phyloP scores from a whole-genome alignment of 768 basidiomycete species.

The Podaxis sp. region DNA sequence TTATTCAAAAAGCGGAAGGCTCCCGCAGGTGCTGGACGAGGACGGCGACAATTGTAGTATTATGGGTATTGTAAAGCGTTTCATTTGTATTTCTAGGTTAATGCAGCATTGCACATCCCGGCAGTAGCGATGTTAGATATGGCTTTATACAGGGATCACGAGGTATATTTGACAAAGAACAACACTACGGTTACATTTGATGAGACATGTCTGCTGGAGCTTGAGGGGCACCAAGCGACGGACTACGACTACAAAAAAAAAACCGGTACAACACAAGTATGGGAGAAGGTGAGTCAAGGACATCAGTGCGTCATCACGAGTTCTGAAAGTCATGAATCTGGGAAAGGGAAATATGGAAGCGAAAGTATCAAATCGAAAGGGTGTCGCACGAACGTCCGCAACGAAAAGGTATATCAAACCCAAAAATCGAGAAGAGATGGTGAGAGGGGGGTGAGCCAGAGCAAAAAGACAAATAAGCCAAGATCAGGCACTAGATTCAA shows the following conservation, averaged over 20 bases:
- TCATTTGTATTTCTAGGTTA: neutral
- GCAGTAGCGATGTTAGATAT: too few species aligned
- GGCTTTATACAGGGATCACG: neutral
- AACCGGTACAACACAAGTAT: neutral
- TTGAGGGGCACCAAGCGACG: neutral
- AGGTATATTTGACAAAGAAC: neutral
- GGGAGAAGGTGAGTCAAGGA: neutral
- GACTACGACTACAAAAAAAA: constrained; percentile 7
- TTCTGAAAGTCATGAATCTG: neutral
- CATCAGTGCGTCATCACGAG: neutral
- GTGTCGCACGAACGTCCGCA: neutral
- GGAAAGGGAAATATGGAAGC: neutral
- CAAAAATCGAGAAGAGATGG: neutral
- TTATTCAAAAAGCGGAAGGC: constrained; percentile 34
- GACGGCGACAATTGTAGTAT: constrained; percentile 24
- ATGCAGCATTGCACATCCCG: neutral
- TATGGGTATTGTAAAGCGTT: neutral
- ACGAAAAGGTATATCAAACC: neutral
- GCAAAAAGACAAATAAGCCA: neutral
- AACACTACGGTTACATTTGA: neutral
- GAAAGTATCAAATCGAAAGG: neutral
- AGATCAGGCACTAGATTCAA: neutral
- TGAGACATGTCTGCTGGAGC: neutral
- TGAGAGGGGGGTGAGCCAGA: neutral
- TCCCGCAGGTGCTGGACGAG: constrained; percentile 25